Evolutionary conservation across 306 rosid species (phyloP), one percentile per base, ranked within the genome.

Genomic region (Mimosa pudica): DNA sequence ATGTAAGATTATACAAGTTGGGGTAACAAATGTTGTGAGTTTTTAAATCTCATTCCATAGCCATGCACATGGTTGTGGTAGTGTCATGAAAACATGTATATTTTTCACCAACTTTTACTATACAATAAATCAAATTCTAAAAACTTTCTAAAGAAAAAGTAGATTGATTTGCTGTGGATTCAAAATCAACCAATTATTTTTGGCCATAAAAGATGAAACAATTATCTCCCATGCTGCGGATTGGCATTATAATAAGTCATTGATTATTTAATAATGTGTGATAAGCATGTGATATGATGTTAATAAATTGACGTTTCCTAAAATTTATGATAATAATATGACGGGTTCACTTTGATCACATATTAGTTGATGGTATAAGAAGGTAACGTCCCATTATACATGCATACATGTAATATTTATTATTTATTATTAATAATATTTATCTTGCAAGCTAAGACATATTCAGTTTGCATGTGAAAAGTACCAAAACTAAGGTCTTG

Each of bases 391-490:
- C 58, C 20, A 18, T 67, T 38, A 32, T 58, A 44, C 36, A 65
- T 49, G 38, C 1, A n/a, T 3, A 17, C 12, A n/a, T n/a, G n/a
- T n/a, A n/a, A n/a, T n/a, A n/a, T n/a, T n/a, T n/a, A n/a, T n/a
- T 81, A 41, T 77, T 60, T 67, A 71, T 79, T 75, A 73, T 73
- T 45, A 20, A 44, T 35, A 49, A 5, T 32, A 12, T 81, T 54
- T 85, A 57, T 77, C 88, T 88, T 88, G 78, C 72, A 90, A 90
- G 89, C 83, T 81, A 89, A 82, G 92, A 74, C 80, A n/a, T n/a
- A 85, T 36, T 84, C 79, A 81, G 75, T 68, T 83, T 73, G 61
- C 90, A 86, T 73, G 71, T 76, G 88, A 72, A 82, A 90, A 73
- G 87, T 75, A 38, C 74, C 80, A 85, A 87, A 77, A 52, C 62